Evolutionary conservation across 1,139 yeast genomes (phyloP), one percentile per base, ranked within the genome.

Genomic region (Hanseniaspora gamundiae): DNA sequence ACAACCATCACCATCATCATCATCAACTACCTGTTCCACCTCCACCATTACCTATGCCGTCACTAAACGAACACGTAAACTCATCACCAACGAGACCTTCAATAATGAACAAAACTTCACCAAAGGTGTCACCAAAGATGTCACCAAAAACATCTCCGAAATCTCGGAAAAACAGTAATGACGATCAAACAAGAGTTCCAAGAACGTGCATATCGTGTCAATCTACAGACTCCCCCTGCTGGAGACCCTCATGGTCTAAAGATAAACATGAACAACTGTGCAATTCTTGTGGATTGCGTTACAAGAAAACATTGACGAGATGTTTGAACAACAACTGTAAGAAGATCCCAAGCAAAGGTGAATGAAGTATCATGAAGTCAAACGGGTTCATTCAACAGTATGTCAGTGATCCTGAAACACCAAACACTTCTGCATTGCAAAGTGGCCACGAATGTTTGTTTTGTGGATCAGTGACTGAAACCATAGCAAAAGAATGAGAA

Each of bases 231-330:
- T 84, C 95, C 11, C 98, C 98, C 10, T 91, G 98, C 63, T 91
- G 98, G 98, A 76, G 98, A 59, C 98, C 98, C 2, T 81, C 94
- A 7, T 91, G 98, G 98, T 79, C 93, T 3, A 67, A 71, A 40
- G 63, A 71, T 19, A 73, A 78, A 54, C 86, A 82, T 48, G 97
- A 96, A 14, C 97, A 88, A 65, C 71, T 91, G 55, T 91, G 98
- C 68, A 91, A 91, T 61, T 85, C 95, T 1, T 91, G 98, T 66
- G 98, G 98, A 1, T 70, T 91, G 54, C 71, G 98, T 52, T 91
- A 85, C 66, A 87, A 91, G 63, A 91, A 91, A 66, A 88, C 97
- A 1, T 83, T 85, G 33, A 94, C 95, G 2, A 72, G 96, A 56
- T 91, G 98, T 63, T 69, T 83, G 43, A 82, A 84, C 55, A 64